Base-by-base conservation (phyloP, 805 yeast species). In the Candida ulmi region DNA sequence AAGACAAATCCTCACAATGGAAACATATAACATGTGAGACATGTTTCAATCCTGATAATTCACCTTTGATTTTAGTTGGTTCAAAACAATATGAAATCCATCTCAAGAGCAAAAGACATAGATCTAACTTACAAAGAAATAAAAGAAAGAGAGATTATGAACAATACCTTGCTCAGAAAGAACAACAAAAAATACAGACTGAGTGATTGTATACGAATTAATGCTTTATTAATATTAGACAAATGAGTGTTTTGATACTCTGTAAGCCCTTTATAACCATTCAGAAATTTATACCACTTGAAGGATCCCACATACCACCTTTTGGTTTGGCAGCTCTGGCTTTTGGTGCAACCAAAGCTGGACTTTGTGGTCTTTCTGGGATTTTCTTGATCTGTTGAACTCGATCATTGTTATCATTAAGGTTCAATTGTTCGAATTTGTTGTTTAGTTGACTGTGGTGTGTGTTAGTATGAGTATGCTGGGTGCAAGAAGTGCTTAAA, bases 81-180 rank as follows among this genome's bases (percentile, higher is more conserved):
- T 78, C 74, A 36, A 74, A 76, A 1, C 82, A 72, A 37, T 87
- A 86, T 81, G 58, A 74, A 6, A 69, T 74, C 5, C 99, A 91
- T 60, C 42, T 78, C 35, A 62, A 64, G 16, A 80, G 95, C 42
- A 69, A 80, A 44, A 71, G 84, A 41, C 99, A 90, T 54, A 74
- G 69, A 46, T 65, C 70, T n/a, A 72, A 69, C 39, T 35, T 72
- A 15, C 63, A 66, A 13, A 63, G 74, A 38, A 72, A 72, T 1
- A 69, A 69, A 35, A 66, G 72, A 34, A 78, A 74, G 55, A 62
- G 72, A 28, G 76, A 72, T 35, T 77, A 75, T 50, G 80, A 77
- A 46, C 72, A 71, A 45, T 65, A 51, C 52, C 17, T 51, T 11
- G 52, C 56, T 2, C 36, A 55, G 13, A 47, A 47, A 26, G 9